Conservation (phyloP, 768 basidiomycete genomes). For the Rhodotorula taiwanensis region DNA sequence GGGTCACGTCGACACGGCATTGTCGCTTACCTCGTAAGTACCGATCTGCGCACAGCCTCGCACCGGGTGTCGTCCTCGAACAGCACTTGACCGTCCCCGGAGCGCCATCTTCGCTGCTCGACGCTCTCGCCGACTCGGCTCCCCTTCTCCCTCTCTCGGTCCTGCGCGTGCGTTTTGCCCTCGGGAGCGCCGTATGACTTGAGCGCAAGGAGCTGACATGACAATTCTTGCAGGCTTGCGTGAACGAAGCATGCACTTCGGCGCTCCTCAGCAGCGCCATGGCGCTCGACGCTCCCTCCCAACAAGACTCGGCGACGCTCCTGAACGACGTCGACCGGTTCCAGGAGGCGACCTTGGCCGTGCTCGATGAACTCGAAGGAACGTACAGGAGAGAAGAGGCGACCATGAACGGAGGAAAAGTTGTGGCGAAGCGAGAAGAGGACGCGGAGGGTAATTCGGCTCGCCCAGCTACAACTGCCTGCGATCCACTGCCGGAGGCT, state of each 20-base stretch:
- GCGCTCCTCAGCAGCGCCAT: constrained; percentile 17
- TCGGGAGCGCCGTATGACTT: no score
- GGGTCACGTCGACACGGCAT: no score
- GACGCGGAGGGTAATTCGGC: constrained; percentile 2
- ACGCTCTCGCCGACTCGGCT: neutral
- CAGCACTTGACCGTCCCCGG: constrained; percentile 1
- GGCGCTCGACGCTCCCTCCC: neutral
- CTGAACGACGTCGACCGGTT: constrained; percentile 27
- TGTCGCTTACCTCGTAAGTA: no score
- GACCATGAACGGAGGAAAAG: neutral
- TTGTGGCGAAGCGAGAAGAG: constrained; percentile 1
- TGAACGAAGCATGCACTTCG: constrained; percentile 21
- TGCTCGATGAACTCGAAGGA: constrained; percentile 19
- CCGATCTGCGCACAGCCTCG: no score
- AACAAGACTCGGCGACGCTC: constrained; percentile 6
- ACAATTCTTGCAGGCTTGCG: constrained; percentile 4
- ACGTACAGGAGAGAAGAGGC: neutral
- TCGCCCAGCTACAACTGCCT: no score
- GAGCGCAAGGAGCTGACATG: no score
- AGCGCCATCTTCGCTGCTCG: neutral
- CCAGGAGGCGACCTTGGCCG: neutral
- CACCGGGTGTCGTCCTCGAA: constrained; percentile 14
- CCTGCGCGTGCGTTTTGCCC: constrained; percentile 9
- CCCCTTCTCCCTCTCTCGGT: neutral
- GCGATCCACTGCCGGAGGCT: no score